A percentile compares a stretch with the other conserved stretches of the same genome.
Conservation (phyloP, 2,329 filamentous ascomycete genomes). For the Diaporthe longicolla region DNA sequence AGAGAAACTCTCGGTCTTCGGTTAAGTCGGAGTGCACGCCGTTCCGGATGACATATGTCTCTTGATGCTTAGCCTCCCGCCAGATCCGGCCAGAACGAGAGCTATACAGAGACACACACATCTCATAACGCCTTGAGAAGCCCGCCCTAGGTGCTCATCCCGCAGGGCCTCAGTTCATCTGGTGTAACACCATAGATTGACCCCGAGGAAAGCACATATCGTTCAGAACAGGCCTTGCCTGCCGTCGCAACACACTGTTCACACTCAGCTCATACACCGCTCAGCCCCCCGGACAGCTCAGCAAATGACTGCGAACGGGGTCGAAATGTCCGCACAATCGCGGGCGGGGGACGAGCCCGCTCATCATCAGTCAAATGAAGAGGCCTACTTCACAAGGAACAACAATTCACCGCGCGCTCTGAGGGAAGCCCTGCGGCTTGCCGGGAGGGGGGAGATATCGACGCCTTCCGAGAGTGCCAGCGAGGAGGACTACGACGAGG, state of each 20-base stretch:
- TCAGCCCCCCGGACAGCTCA: constrained; percentile 4
- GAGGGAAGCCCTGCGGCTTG: constrained; percentile 44
- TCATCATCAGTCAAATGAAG: neutral
- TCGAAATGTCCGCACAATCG: constrained; percentile 27
- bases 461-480: constrained; percentile 57
- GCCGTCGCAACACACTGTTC: neutral
- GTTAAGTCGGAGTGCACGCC: neutral
- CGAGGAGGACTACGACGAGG: constrained; percentile 62
- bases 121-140: neutral
- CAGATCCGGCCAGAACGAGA: constrained; percentile 20
- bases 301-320: constrained; percentile 38
- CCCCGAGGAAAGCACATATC: neutral
- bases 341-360: neutral
- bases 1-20: constrained; percentile 18
- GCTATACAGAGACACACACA: neutral
- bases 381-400: constrained; percentile 21
- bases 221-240: neutral
- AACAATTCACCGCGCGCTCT: constrained; percentile 42
- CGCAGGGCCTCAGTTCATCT: neutral
- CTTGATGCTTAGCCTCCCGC: constrained; percentile 29
- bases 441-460: constrained; percentile 36
- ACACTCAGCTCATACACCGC: neutral
- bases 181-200: neutral
- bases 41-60: constrained; percentile 15
- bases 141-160: neutral